These are phyloP conservation scores for Sophora flavescens DNA, from an alignment of 306 rosid genomes.

Conservation along the genomic window DNA sequence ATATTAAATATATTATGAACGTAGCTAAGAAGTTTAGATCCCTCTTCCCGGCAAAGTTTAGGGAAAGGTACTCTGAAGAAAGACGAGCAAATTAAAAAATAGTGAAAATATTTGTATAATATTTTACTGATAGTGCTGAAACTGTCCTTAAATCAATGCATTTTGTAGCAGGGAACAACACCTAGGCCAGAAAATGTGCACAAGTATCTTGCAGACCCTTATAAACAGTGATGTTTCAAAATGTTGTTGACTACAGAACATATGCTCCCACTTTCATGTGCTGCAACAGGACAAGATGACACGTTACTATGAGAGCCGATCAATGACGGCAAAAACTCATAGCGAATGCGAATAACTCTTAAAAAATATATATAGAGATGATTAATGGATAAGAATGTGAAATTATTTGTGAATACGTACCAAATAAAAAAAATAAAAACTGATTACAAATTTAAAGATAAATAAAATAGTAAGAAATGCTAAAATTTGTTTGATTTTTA, in stretches of 20 bases:
- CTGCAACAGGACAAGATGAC: constrained; percentile 13
- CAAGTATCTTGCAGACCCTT: constrained; percentile 37
- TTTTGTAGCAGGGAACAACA: constrained; percentile 39
- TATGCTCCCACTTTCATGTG: constrained; percentile 41
- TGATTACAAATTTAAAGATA: too few relatives aligned
- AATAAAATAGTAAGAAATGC: too few relatives aligned
- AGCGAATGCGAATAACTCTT: background rate
- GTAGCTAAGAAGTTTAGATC: constrained; percentile 38
- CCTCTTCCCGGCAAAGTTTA: constrained; percentile 50
- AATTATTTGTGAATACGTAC: background rate
- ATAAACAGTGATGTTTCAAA: constrained; percentile 36
- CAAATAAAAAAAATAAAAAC: too few relatives aligned
- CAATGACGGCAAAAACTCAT: constrained; percentile 8
- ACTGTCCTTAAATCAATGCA: constrained; percentile 33
- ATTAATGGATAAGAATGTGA: background rate
- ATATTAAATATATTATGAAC: constrained; percentile 36
- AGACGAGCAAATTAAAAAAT: background rate
- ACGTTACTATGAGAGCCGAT: background rate
- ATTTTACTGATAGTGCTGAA: constrained; percentile 46
- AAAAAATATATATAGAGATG: background rate
- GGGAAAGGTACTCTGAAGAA: constrained; percentile 33
- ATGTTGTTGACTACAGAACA: constrained; percentile 40
- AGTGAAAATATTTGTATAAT: constrained; percentile 32
- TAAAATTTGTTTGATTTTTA: too few relatives aligned
- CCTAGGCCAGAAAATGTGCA: constrained; percentile 32